Percentiles rank a stretch among this genome's conserved stretches.
phyloP scores from a whole-genome alignment of 495 filamentous ascomycete genomes.

The Xylaria palmicola region DNA sequence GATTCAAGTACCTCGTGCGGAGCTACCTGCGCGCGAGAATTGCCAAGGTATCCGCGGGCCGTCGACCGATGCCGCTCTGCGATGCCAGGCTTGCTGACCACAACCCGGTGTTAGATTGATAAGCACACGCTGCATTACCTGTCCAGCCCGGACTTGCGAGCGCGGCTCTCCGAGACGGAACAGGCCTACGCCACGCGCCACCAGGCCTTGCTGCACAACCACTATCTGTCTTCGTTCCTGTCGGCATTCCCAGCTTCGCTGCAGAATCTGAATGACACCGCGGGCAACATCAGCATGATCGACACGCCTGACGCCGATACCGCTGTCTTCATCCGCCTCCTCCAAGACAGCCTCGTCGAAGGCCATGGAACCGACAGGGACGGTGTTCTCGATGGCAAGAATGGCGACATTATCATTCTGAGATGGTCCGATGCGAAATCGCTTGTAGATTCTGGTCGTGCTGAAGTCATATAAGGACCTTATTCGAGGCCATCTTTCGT shows the following conservation, averaged over 20 bases:
- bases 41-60: slow-evolving; percentile 58
- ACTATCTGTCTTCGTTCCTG: slow-evolving; percentile 82
- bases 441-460: slow-evolving; percentile 68
- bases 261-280: slow-evolving; percentile 83
- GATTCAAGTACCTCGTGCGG: slow-evolving; percentile 86
- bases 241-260: slow-evolving; percentile 71
- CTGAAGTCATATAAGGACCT: slow-evolving; percentile 77
- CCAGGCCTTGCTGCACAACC: slow-evolving; percentile 73
- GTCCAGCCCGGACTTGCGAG: slow-evolving; percentile 43
- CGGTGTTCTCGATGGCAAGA: slow-evolving; percentile 59
- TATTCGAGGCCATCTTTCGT: not conserved
- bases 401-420: slow-evolving; percentile 83
- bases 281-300: slow-evolving; percentile 88
- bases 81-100: slow-evolving; percentile 9
- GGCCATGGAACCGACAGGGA: slow-evolving; percentile 59
- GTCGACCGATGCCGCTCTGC: slow-evolving; percentile 8
- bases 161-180: slow-evolving; percentile 69
- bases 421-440: slow-evolving; percentile 80
- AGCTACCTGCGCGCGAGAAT: slow-evolving; percentile 83
- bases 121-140: slow-evolving; percentile 64
- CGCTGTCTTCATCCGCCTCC: slow-evolving; percentile 80
- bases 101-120: slow-evolving; percentile 58
- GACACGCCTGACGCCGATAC: slow-evolving; percentile 76
- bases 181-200: slow-evolving; percentile 76
- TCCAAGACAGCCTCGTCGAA: slow-evolving; percentile 58